Percentiles rank a stretch among this genome's conserved stretches.
phyloP scores from a whole-genome alignment of 352 stramenopile genomes.

The Pythium graminicola region DNA sequence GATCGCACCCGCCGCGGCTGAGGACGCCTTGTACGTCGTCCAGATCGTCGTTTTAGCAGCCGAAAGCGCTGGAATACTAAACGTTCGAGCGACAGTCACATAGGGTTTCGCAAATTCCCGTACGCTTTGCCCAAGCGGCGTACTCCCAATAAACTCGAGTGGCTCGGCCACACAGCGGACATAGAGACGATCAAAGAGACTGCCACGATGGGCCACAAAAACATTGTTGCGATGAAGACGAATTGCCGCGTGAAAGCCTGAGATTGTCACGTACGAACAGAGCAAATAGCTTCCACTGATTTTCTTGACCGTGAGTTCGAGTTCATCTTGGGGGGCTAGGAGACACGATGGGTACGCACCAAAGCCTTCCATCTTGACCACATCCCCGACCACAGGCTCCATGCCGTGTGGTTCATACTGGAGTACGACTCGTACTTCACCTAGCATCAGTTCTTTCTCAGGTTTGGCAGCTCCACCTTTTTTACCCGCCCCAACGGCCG shows the following conservation, averaged over 20 bases:
- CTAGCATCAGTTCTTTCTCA: slow-evolving; percentile 46
- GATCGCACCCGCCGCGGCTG: slow-evolving; percentile 60
- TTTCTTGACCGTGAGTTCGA: slow-evolving; percentile 77
- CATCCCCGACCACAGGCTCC: slow-evolving; percentile 59
- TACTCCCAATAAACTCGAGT: slow-evolving; percentile 62
- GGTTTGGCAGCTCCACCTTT: slow-evolving; percentile 22
- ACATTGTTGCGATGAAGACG: slow-evolving; percentile 74
- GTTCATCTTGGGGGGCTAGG: slow-evolving; percentile 50
- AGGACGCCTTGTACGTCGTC: slow-evolving; percentile 65
- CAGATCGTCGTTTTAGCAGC: slow-evolving; percentile 58
- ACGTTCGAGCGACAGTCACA: slow-evolving; percentile 57
- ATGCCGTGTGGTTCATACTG: slow-evolving; percentile 79
- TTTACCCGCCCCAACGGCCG: slow-evolving; percentile 7
- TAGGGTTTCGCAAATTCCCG: slow-evolving; percentile 56
- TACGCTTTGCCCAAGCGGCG: slow-evolving; percentile 51
- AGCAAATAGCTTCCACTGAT: slow-evolving; percentile 73
- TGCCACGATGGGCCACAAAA: slow-evolving; percentile 68
- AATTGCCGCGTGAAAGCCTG: slow-evolving; percentile 51
- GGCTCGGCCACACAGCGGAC: slow-evolving; percentile 58
- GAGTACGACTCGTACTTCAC: slow-evolving; percentile 66
- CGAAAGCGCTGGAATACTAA: slow-evolving; percentile 61
- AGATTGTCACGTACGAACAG: slow-evolving; percentile 62
- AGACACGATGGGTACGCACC: slow-evolving; percentile 63
- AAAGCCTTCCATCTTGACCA: slow-evolving; percentile 76
- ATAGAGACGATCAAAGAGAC: slow-evolving; percentile 62